phyloP scores from a whole-genome alignment of 352 stramenopile genomes.

The Ochromonadaceae sp. region DNA sequence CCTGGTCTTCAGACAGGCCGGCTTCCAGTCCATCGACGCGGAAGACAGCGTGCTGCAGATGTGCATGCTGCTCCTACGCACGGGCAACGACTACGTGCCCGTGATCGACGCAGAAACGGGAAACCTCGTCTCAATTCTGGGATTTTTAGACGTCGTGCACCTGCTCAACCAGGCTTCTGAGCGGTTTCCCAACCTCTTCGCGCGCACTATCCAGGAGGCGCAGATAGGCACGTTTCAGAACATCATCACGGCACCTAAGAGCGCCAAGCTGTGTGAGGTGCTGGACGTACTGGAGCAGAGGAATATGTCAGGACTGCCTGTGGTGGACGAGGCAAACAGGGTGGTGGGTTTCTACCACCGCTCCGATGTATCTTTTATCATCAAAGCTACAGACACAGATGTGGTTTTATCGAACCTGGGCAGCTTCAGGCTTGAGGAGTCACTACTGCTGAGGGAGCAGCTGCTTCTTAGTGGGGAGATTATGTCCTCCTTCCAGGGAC shows the following conservation, averaged over 20 bases:
- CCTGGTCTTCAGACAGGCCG: neutral
- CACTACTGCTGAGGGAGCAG: neutral
- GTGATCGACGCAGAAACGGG: constrained; percentile 77
- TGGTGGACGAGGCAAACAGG: constrained; percentile 41
- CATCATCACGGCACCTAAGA: constrained; percentile 38
- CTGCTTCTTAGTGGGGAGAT: neutral
- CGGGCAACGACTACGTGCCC: constrained; percentile 77
- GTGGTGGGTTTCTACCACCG: constrained; percentile 51
- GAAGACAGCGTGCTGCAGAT: constrained; percentile 71
- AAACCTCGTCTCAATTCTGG: constrained; percentile 3
- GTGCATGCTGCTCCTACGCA: constrained; percentile 59
- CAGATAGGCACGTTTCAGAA: constrained; percentile 30
- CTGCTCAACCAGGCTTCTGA: constrained; percentile 18
- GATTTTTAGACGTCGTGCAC: constrained; percentile 8
- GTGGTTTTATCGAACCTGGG: constrained; percentile 44
- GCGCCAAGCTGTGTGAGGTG: constrained; percentile 4
- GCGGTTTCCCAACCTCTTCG: constrained; percentile 77
- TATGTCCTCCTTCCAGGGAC: neutral
- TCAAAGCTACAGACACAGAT: constrained; percentile 48
- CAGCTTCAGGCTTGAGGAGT: neutral
- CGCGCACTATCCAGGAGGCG: too few relatives aligned
- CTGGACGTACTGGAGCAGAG: constrained; percentile 29
- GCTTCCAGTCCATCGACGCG: constrained; percentile 32
- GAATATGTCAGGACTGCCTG: constrained; percentile 42
- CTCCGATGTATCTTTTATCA: constrained; percentile 63